Conservation (phyloP, 257 asterid genomes). For the Mentha longifolia region DNA sequence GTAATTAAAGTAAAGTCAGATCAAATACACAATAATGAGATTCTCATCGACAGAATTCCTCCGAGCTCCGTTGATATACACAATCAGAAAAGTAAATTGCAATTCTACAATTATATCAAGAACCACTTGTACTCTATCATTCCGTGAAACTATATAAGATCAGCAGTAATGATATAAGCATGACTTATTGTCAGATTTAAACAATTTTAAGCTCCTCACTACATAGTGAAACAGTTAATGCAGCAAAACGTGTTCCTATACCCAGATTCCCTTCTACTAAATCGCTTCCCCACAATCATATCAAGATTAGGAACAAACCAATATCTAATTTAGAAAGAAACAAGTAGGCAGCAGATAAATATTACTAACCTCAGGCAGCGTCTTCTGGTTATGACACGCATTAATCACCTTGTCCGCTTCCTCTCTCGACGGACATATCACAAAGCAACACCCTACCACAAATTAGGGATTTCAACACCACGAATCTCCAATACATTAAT, state of each 20-base stretch:
- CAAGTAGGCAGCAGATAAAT: background rate
- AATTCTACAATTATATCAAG: conserved; percentile 14
- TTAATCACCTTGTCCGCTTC: conserved; percentile 87
- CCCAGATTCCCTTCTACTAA: background rate
- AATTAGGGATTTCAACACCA: conserved; percentile 54
- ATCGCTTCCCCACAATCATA: conserved; percentile 1
- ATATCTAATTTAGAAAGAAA: conserved; percentile 31
- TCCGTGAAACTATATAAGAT: background rate
- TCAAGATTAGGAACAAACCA: conserved; percentile 12
- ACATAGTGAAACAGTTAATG: conserved; percentile 27
- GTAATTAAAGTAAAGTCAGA: background rate
- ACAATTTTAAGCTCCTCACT: conserved; percentile 12
- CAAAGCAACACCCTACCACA: conserved; percentile 74
- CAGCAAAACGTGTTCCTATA: conserved; percentile 12
- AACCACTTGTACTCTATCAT: background rate
- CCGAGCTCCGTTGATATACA: background rate
- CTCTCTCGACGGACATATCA: conserved; percentile 82
- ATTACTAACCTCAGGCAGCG: conserved; percentile 76
- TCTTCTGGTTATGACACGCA: conserved; percentile 85
- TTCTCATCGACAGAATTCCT: background rate
- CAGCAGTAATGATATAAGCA: conserved; percentile 14
- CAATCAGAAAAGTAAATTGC: conserved; percentile 10
- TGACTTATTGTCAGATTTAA: conserved; percentile 14
- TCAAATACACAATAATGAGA: background rate
- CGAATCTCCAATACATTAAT: conserved; percentile 3